Evolutionary conservation across 805 yeast genomes (phyloP).

Genomic region (Lachancea fermentati): DNA sequence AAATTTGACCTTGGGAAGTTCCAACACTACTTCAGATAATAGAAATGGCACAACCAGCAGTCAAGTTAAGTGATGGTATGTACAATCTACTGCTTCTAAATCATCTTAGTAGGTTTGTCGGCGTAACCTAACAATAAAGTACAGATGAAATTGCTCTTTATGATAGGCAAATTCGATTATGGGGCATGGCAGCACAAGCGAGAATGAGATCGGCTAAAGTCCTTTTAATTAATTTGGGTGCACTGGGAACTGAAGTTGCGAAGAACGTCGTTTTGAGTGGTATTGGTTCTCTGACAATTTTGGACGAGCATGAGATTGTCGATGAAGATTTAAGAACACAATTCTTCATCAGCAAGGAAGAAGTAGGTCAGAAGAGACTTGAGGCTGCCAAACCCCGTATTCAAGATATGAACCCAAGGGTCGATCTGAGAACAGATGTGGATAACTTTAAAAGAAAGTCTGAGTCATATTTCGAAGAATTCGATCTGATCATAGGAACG

Average conservation of each 20-base stretch:
- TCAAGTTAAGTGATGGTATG: conserved; percentile 10
- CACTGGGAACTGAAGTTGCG: conserved; percentile 73
- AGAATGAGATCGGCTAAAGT: conserved; percentile 66
- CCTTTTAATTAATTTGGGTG: conserved; percentile 65
- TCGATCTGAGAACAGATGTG: conserved; percentile 45
- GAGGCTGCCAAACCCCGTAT: conserved; percentile 52
- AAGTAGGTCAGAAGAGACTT: conserved; percentile 52
- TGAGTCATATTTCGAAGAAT: conserved; percentile 42
- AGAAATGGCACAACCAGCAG: background rate
- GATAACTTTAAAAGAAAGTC: conserved; percentile 21
- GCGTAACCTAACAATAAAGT: background rate
- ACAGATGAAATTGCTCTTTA: conserved; percentile 83
- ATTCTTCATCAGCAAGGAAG: conserved; percentile 56
- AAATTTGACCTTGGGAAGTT: background rate
- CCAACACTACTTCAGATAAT: background rate
- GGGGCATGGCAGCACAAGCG: conserved; percentile 94
- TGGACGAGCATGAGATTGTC: conserved; percentile 50
- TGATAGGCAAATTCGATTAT: conserved; percentile 88
- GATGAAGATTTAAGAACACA: conserved; percentile 68
- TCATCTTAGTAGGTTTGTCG: background rate
- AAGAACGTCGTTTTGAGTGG: conserved; percentile 89
- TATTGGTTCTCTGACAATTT: conserved; percentile 65
- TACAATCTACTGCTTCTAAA: background rate
- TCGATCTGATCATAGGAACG: conserved; percentile 72
- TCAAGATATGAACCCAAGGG: conserved; percentile 75